These are phyloP conservation scores for Sicyos baderoa DNA, from an alignment of 306 rosid species.

Conservation along the genomic window DNA sequence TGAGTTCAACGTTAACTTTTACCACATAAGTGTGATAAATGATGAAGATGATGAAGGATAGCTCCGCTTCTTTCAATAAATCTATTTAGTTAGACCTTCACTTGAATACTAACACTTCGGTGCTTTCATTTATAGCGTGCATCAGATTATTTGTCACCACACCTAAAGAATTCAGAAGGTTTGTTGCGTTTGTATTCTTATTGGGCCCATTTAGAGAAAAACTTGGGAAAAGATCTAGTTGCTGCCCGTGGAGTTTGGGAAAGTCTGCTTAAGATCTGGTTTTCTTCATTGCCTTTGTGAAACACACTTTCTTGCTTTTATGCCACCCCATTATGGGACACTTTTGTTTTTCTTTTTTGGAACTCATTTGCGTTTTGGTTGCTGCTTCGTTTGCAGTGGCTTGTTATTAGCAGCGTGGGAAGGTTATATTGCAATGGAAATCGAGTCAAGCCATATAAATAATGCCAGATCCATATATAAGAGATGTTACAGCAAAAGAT, in stretches of 20 bases:
- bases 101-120: slow-evolving; percentile 24
- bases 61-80: not conserved
- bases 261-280: slow-evolving; percentile 74
- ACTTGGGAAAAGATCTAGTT: slow-evolving; percentile 45
- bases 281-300: slow-evolving; percentile 21
- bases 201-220: slow-evolving; percentile 82
- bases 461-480: slow-evolving; percentile 77
- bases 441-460: slow-evolving; percentile 52
- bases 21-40: not conserved
- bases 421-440: slow-evolving; percentile 72
- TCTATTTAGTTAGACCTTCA: slow-evolving; percentile 14
- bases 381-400: slow-evolving; percentile 40
- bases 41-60: not conserved
- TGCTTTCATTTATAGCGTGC: slow-evolving; percentile 58
- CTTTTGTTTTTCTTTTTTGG: not conserved
- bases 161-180: slow-evolving; percentile 63
- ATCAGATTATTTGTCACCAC: slow-evolving; percentile 65
- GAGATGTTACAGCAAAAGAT: slow-evolving; percentile 78
- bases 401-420: slow-evolving; percentile 78
- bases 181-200: slow-evolving; percentile 62
- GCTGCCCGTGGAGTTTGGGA: slow-evolving; percentile 96
- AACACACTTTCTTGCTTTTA: not conserved
- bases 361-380: not conserved
- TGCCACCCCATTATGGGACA: not conserved
- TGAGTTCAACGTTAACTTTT: not conserved